phyloP scores from a whole-genome alignment of 2,329 filamentous ascomycete genomes.

The Dactylellina haptotyla region DNA sequence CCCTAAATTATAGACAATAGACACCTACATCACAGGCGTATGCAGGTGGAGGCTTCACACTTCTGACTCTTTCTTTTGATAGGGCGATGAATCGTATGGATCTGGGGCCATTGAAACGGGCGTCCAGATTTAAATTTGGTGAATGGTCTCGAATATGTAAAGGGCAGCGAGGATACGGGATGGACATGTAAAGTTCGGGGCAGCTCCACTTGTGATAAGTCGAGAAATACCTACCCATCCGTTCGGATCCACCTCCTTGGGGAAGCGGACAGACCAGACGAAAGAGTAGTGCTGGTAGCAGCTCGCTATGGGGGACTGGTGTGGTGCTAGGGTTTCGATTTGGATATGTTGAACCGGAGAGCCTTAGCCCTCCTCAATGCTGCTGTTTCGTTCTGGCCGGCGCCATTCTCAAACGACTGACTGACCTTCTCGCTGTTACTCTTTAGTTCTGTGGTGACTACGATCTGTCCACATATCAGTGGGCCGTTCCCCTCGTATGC shows the following conservation, averaged over 20 bases:
- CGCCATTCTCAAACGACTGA: constrained; percentile 51
- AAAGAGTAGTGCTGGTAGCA: constrained; percentile 24
- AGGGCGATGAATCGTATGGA: too few species aligned
- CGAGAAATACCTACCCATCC: constrained; percentile 29
- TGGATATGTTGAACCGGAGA: constrained; percentile 37
- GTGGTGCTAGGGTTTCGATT: constrained; percentile 34
- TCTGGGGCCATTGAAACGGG: too few species aligned
- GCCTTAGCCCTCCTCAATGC: constrained; percentile 3
- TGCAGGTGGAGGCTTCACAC: too few species aligned
- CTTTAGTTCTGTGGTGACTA: neutral
- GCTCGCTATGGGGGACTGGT: constrained; percentile 35
- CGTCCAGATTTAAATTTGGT: too few species aligned
- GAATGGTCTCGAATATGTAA: neutral
- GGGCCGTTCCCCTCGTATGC: constrained; percentile 31
- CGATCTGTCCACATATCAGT: constrained; percentile 50
- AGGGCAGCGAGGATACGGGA: neutral
- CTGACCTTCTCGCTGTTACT: too few species aligned
- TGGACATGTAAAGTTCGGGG: constrained; percentile 36
- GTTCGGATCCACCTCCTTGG: constrained; percentile 54
- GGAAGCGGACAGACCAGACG: constrained; percentile 40
- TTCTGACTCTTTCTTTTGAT: too few species aligned
- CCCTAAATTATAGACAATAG: too few species aligned
- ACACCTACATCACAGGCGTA: too few species aligned
- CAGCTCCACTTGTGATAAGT: constrained; percentile 35
- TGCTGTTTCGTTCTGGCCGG: constrained; percentile 36